These are phyloP conservation scores for Incumbomyces delicatus DNA, from an alignment of 2,329 filamentous ascomycete species.

Conservation along the genomic window DNA sequence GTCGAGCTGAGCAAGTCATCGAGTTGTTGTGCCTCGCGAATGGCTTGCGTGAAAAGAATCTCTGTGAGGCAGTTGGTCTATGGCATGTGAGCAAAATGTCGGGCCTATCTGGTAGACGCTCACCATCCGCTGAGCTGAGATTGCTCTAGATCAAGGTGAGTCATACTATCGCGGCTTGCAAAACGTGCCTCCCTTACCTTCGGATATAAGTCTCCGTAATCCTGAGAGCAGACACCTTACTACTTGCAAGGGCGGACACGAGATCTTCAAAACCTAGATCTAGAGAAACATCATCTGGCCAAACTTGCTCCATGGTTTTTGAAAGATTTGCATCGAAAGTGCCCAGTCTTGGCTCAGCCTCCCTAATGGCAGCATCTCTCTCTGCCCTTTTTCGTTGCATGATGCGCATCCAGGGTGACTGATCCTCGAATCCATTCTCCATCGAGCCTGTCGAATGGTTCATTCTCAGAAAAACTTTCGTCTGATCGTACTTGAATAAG, in stretches of 20 bases:
- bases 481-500: too few relatives aligned
- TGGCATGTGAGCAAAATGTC: not conserved
- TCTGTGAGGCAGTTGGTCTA: slow-evolving; percentile 23
- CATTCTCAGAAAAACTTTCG: too few relatives aligned
- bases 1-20: slow-evolving; percentile 25
- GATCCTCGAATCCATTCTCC: too few relatives aligned
- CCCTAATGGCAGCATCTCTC: not conserved
- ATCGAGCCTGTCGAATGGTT: too few relatives aligned
- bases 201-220: slow-evolving; percentile 26
- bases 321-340: slow-evolving; percentile 1
- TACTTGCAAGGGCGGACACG: slow-evolving; percentile 16
- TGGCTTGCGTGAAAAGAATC: slow-evolving; percentile 28
- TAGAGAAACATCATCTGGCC: not conserved
- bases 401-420: not conserved
- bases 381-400: not conserved
- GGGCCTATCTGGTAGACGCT: not conserved
- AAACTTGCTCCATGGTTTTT: not conserved
- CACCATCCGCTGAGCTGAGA: slow-evolving; percentile 22
- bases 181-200: slow-evolving; percentile 22
- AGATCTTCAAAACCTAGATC: slow-evolving; percentile 24
- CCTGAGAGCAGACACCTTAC: slow-evolving; percentile 24
- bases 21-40: slow-evolving; percentile 25
- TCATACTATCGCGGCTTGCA: not conserved
- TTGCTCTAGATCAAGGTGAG: slow-evolving; percentile 13
- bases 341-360: slow-evolving; percentile 19